A percentile compares a stretch with the other conserved stretches of the same genome.
phyloP scores from a whole-genome alignment of 2,329 filamentous ascomycete genomes.

The Xylaria polymorpha region DNA sequence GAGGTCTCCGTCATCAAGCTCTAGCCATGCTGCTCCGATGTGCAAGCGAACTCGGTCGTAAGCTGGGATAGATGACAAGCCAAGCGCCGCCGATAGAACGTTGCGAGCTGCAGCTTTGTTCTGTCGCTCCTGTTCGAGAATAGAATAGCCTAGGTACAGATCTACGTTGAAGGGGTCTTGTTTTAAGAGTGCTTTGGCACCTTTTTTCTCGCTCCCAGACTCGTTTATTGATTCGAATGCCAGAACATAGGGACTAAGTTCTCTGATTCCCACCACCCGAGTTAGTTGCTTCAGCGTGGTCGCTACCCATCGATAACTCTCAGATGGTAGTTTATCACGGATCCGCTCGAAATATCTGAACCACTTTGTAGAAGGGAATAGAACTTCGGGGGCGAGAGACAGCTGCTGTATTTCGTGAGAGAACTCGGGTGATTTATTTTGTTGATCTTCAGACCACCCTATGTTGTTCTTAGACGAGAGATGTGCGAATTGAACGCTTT shows the following conservation, averaged over 20 bases:
- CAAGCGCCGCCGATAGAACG: slow-evolving; percentile 74
- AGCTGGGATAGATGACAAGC: slow-evolving; percentile 43
- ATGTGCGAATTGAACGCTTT: slow-evolving; percentile 41
- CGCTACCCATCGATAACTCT: slow-evolving; percentile 61
- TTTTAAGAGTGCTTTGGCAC: slow-evolving; percentile 80
- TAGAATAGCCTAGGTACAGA: slow-evolving; percentile 83
- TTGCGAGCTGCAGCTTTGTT: slow-evolving; percentile 69
- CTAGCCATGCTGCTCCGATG: slow-evolving; percentile 75
- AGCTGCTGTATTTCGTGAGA: slow-evolving; percentile 44
- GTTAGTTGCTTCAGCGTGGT: slow-evolving; percentile 69
- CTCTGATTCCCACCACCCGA: slow-evolving; percentile 56
- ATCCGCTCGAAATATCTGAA: slow-evolving; percentile 56
- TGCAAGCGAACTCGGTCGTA: slow-evolving; percentile 58
- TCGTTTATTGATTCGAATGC: slow-evolving; percentile 72
- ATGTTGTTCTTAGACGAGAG: slow-evolving; percentile 15
- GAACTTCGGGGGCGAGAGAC: slow-evolving; percentile 55
- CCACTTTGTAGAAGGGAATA: slow-evolving; percentile 61
- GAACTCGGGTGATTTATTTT: slow-evolving; percentile 42
- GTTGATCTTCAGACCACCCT: slow-evolving; percentile 31
- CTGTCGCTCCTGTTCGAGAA: slow-evolving; percentile 72
- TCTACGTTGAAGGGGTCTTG: slow-evolving; percentile 69
- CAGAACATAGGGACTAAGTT: slow-evolving; percentile 75
- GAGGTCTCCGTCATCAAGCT: slow-evolving; percentile 60
- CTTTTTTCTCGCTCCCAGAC: slow-evolving; percentile 69
- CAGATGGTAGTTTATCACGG: slow-evolving; percentile 45